Evolutionary conservation across 2,329 filamentous ascomycete species (phyloP).

Genomic region (Tolypocladium inflatum): DNA sequence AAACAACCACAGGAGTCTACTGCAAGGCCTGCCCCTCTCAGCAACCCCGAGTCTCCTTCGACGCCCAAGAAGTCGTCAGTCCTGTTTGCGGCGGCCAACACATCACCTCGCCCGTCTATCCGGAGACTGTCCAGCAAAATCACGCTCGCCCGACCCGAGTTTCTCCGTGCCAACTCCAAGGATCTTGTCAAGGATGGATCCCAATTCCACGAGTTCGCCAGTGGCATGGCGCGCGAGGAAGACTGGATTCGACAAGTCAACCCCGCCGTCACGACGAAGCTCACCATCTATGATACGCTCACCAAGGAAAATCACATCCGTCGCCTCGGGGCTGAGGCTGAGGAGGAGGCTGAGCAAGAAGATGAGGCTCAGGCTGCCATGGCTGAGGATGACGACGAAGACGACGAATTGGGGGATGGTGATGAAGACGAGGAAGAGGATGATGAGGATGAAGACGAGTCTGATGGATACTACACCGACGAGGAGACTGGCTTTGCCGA

Average conservation of each 20-base stretch:
- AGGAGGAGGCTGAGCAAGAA: conserved; percentile 74
- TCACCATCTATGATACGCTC: conserved; percentile 85
- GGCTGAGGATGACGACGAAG: conserved; percentile 36
- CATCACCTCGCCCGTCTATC: conserved; percentile 12
- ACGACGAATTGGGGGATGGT: conserved; percentile 39
- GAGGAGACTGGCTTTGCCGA: conserved; percentile 60
- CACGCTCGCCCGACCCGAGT: conserved; percentile 27
- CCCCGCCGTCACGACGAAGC: conserved; percentile 52
- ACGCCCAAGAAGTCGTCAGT: conserved; percentile 20
- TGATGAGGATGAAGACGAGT: conserved; percentile 45
- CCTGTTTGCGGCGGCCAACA: conserved; percentile 8
- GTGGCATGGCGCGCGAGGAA: conserved; percentile 70
- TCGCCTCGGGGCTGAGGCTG: conserved; percentile 76
- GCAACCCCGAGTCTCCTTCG: conserved; percentile 16
- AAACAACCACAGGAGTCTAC: conserved; percentile 8
- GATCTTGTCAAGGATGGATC: conserved; percentile 46
- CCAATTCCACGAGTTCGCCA: conserved; percentile 86
- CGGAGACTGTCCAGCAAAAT: conserved; percentile 12
- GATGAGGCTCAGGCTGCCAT: conserved; percentile 42
- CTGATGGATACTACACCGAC: conserved; percentile 67
- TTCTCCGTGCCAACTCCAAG: conserved; percentile 38
- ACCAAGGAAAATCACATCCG: conserved; percentile 84
- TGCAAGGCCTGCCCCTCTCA: conserved; percentile 5
- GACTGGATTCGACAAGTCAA: conserved; percentile 77
- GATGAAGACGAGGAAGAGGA: conserved; percentile 43